Evolutionary conservation across 495 filamentous ascomycete species (phyloP).

Genomic region (Schizothecium vesticola): DNA sequence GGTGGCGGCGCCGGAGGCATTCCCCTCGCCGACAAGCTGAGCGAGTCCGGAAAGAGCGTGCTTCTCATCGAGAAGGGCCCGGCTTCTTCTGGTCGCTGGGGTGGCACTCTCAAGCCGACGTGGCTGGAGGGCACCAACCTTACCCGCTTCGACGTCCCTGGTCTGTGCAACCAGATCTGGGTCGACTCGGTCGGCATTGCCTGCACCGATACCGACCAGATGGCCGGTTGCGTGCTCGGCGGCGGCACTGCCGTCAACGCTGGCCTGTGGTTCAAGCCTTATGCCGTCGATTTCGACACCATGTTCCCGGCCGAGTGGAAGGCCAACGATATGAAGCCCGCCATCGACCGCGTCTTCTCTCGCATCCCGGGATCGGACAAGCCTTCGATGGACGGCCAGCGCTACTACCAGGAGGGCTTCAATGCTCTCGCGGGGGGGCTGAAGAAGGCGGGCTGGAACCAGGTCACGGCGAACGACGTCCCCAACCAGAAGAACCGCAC

Average conservation of each 20-base stretch:
- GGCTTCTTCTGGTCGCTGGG: constrained; percentile 51
- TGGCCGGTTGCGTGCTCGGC: constrained; percentile 41
- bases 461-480: constrained; percentile 54
- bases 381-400: constrained; percentile 62
- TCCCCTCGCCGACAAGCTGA: constrained; percentile 55
- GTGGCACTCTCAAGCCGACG: constrained; percentile 50
- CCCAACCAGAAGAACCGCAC: constrained; percentile 63
- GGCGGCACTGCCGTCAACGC: constrained; percentile 67
- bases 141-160: constrained; percentile 68
- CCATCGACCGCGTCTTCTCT: constrained; percentile 56
- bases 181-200: constrained; percentile 51
- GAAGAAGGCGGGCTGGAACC: constrained; percentile 52
- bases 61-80: constrained; percentile 59
- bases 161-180: constrained; percentile 63
- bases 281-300: constrained; percentile 60
- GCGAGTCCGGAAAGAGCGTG: constrained; percentile 53
- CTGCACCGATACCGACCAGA: constrained; percentile 60
- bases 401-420: constrained; percentile 64
- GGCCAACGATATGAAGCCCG: constrained; percentile 52
- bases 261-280: constrained; percentile 46
- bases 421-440: constrained; percentile 54
- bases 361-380: constrained; percentile 65
- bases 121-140: constrained; percentile 61
- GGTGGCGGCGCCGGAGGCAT: constrained; percentile 59
- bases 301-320: constrained; percentile 74